Base-by-base conservation (phyloP, 495 filamentous ascomycete species). In the Penicillium maclennaniae region DNA sequence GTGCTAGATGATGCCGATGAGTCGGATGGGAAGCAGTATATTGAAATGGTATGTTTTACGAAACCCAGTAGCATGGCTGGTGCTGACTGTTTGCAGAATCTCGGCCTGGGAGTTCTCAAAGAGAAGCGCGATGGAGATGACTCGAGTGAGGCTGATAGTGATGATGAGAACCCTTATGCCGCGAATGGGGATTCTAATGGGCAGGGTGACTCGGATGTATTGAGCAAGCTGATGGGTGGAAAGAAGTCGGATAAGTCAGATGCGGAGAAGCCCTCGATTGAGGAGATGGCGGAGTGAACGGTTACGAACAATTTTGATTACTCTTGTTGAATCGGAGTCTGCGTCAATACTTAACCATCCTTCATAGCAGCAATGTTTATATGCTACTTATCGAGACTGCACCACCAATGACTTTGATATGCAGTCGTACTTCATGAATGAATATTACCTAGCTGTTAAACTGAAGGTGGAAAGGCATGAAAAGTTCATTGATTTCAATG, bases 81-180 rank as follows among this genome's bases (percentile, higher is more conserved):
- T 19, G 19, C 43, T 44, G 27, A 25, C 23, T 8, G 7, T 46
- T 15, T 19, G 6, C 48, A 77, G 74, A 75, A 82, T 51, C 63
- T 82, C 19, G 79, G 79, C 0, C 56, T 82, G 9, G 79, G 79
- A 3, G 78, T 82, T 6, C 56, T 82, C 19, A 74, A 80, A 59
- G 73, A 81, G 53, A 75, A 73, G 44, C 65, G 57, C 21, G 58
- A 55, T 12, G 60, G 50, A 19, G 65, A 60, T 38, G 54, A 65
- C 4, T 54, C 43, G 6, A 54, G 56, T 47, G 57, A 51, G 4
- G 52, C 47, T 2, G 67, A 65, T 14, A 48, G 46, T 9, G 53
- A 58, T 20, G 47, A 62, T 28, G 59, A 61, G 43, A 43, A 49
- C 17, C 16, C 27, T 8, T 37, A 54, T 16, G 34, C 21, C n/a